Evolutionary conservation across 2,329 filamentous ascomycete genomes (phyloP).

Genomic region (Polychaeton citri): DNA sequence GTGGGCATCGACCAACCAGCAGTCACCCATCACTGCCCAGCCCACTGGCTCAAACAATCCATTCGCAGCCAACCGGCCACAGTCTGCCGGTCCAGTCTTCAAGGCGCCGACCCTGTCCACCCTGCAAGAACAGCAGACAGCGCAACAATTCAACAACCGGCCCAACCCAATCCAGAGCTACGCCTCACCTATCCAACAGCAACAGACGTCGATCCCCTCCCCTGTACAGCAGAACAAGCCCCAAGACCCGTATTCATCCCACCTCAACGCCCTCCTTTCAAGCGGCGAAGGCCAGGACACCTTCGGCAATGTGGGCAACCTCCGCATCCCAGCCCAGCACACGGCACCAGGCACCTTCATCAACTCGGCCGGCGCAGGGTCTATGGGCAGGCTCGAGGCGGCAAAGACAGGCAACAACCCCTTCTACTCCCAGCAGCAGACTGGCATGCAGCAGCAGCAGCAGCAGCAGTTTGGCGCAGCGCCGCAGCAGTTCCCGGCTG

Average conservation of each 20-base stretch:
- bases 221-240: constrained; percentile 13
- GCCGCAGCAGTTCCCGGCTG: constrained; percentile 34
- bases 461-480: constrained; percentile 19
- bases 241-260: constrained; percentile 49
- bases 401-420: constrained; percentile 69
- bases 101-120: constrained; percentile 59
- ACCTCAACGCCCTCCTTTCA: constrained; percentile 74
- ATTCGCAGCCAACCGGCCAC: constrained; percentile 59
- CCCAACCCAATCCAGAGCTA: constrained; percentile 27
- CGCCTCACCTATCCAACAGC: constrained; percentile 26
- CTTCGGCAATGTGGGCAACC: constrained; percentile 90
- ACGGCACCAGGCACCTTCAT: constrained; percentile 93
- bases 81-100: constrained; percentile 38
- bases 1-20: constrained; percentile 53
- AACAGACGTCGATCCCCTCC: constrained; percentile 18
- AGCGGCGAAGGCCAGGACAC: constrained; percentile 90
- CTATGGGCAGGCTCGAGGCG: constrained; percentile 52
- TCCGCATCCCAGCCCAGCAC: constrained; percentile 91
- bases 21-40: constrained; percentile 58
- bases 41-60: constrained; percentile 97
- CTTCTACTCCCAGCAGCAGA: constrained; percentile 55
- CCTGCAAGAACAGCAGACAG: constrained; percentile 72
- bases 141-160: constrained; percentile 47
- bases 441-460: constrained; percentile 23
- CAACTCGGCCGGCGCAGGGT: constrained; percentile 80